Conservation (phyloP, 2,329 filamentous ascomycete genomes). For the Penicillium sp. region DNA sequence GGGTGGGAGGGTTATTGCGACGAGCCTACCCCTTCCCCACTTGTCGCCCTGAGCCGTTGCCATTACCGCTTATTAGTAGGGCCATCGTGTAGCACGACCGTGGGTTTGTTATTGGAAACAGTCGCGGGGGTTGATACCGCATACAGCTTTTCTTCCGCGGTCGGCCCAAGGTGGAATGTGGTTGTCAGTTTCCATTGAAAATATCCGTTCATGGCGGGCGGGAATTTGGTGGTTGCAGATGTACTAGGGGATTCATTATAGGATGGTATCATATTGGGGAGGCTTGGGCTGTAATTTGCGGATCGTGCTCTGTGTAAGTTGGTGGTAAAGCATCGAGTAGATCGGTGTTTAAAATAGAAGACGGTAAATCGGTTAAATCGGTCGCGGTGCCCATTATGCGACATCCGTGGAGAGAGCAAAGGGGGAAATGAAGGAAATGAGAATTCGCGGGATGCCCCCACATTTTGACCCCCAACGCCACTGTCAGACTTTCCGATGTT, state of each 20-base stretch:
- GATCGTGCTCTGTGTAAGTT: slow-evolving; percentile 1
- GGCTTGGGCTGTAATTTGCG: not conserved
- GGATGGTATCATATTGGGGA: not conserved
- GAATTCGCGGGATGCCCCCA: not conserved
- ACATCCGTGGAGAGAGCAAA: not conserved
- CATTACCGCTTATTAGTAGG: slow-evolving; percentile 8
- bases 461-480: not conserved
- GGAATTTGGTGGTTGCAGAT: slow-evolving; percentile 10
- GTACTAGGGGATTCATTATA: not conserved
- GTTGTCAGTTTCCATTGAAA: slow-evolving; percentile 12
- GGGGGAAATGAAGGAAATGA: not conserved
- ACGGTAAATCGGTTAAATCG: not conserved
- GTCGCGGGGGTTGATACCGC: slow-evolving; percentile 4
- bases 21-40: slow-evolving; percentile 11
- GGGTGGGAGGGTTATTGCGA: not conserved
- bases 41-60: slow-evolving; percentile 8
- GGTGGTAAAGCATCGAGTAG: not conserved
- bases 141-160: slow-evolving; percentile 10
- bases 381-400: not conserved
- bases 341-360: too few species aligned
- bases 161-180: slow-evolving; percentile 15
- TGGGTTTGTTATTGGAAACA: slow-evolving; percentile 9
- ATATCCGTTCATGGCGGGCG: slow-evolving; percentile 13
- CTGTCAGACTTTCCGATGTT: not conserved
- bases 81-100: slow-evolving; percentile 9